Evolutionary conservation across 768 basidiomycete species (phyloP).

Genomic region (Hygrophorus pudorinus): DNA sequence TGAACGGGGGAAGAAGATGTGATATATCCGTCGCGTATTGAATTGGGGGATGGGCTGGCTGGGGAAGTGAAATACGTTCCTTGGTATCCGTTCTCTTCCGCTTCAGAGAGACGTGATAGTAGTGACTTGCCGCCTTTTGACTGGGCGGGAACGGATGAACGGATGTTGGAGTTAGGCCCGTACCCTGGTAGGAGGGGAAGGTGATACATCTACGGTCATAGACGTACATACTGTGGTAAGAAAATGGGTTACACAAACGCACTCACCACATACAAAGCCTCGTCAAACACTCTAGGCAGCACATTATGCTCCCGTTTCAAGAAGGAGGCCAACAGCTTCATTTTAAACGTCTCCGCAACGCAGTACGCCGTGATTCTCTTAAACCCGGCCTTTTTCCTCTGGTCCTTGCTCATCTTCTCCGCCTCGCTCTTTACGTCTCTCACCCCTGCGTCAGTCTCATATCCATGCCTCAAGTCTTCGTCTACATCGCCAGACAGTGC

Average conservation of each 20-base stretch:
- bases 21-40: slow-evolving; percentile 54
- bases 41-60: slow-evolving; percentile 20
- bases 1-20: slow-evolving; percentile 35
- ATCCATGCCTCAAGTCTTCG: slow-evolving; percentile 46
- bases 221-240: slow-evolving; percentile 4
- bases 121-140: slow-evolving; percentile 45
- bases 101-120: slow-evolving; percentile 65
- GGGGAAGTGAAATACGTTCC: slow-evolving; percentile 64
- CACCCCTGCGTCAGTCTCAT: slow-evolving; percentile 57
- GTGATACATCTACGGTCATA: slow-evolving; percentile 65
- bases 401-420: slow-evolving; percentile 82
- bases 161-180: slow-evolving; percentile 70
- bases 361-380: slow-evolving; percentile 86
- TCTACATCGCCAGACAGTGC: slow-evolving; percentile 40
- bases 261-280: slow-evolving; percentile 86
- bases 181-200: slow-evolving; percentile 89
- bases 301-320: slow-evolving; percentile 93
- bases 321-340: slow-evolving; percentile 77
- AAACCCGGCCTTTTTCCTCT: slow-evolving; percentile 46
- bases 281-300: slow-evolving; percentile 77
- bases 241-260: not conserved
- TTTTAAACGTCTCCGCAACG: slow-evolving; percentile 74
- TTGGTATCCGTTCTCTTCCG: slow-evolving; percentile 85
- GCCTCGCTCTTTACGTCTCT: slow-evolving; percentile 77
- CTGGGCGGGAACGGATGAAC: slow-evolving; percentile 65